Evolutionary conservation across 345 rosid species (phyloP), one percentile per base, ranked within the genome.

Genomic region (Syzygium jambos): DNA sequence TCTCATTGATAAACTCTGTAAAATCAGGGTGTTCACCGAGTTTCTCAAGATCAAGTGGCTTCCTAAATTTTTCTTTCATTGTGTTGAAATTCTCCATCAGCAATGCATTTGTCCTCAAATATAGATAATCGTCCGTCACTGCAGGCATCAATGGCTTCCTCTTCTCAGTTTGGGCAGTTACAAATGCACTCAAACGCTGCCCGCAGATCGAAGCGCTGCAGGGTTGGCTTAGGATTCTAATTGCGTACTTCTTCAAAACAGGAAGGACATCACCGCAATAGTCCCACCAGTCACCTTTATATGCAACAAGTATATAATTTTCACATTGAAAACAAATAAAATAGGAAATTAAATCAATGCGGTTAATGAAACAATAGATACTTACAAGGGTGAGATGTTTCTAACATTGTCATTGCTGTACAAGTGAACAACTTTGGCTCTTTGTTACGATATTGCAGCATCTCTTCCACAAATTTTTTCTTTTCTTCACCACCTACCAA

Each of bases 181-280:
- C 56, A 11, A 34, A 34, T 7, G 54, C 63, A 63, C 53, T 38
- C 23, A 25, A 25, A 38, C 65, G 51, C 51, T 23, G 4, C 34
- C 86, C 19, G 23, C 86, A 86, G 21, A 73, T 34, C 5, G 73
- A 86, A 78, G 77, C 84, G 54, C 87, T 73, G 55, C 86, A 89
- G 23, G 88, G 87, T 84, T 89, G 90, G 84, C 88, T 68, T 68
- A 89, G 51, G 61, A 89, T 86, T 65, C 61, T 77, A 38, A 89
- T 52, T 16, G 88, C 90, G 15, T 83, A 86, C 54, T 89, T 89
- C 52, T 12, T 86, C 27, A 89, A 77, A 2, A 84, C 30, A 15
- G 90, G 90, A 63, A 89, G 55, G 14, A 1, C 13, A 29, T 86
- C 56, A 11, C 88, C 88, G 52, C 43, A 63, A 68, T 55, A 63